phyloP scores from a whole-genome alignment of 2,329 filamentous ascomycete species.

The Diplocarpon rosae region DNA sequence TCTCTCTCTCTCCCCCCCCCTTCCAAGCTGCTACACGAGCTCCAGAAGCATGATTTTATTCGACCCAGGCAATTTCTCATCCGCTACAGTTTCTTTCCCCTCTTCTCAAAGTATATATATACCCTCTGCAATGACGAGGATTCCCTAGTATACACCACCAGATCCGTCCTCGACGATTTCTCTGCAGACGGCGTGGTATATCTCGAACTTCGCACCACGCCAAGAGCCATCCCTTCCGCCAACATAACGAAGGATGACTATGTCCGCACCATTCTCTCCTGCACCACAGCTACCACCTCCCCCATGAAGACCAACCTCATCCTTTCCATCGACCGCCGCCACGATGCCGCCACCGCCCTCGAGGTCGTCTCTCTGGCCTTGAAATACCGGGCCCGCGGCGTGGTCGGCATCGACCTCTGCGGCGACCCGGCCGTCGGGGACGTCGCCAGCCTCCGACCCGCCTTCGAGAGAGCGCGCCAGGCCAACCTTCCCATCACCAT shows the following conservation, averaged over 20 bases:
- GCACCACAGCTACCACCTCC: slow-evolving; percentile 40
- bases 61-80: not conserved
- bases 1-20: no score
- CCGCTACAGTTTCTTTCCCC: slow-evolving; percentile 56
- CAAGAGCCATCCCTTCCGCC: slow-evolving; percentile 46
- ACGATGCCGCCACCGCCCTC: slow-evolving; percentile 45
- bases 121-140: slow-evolving; percentile 53
- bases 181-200: slow-evolving; percentile 62
- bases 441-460: slow-evolving; percentile 45
- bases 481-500: slow-evolving; percentile 54
- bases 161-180: slow-evolving; percentile 55
- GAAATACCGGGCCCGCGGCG: slow-evolving; percentile 38
- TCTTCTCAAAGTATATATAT: slow-evolving; percentile 75
- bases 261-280: slow-evolving; percentile 51
- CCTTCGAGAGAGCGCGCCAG: slow-evolving; percentile 45
- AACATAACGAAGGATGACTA: slow-evolving; percentile 48
- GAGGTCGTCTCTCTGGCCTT: slow-evolving; percentile 54
- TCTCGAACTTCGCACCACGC: slow-evolving; percentile 71
- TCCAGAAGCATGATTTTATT: no score
- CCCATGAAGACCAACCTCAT: slow-evolving; percentile 54
- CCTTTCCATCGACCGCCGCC: slow-evolving; percentile 62
- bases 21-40: no score
- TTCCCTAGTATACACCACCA: slow-evolving; percentile 51
- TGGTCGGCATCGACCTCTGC: slow-evolving; percentile 70
- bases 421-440: slow-evolving; percentile 59